Percentiles rank a stretch among this genome's conserved stretches.
phyloP scores from a whole-genome alignment of 768 basidiomycete genomes.

The Leccinum subgranulosum region DNA sequence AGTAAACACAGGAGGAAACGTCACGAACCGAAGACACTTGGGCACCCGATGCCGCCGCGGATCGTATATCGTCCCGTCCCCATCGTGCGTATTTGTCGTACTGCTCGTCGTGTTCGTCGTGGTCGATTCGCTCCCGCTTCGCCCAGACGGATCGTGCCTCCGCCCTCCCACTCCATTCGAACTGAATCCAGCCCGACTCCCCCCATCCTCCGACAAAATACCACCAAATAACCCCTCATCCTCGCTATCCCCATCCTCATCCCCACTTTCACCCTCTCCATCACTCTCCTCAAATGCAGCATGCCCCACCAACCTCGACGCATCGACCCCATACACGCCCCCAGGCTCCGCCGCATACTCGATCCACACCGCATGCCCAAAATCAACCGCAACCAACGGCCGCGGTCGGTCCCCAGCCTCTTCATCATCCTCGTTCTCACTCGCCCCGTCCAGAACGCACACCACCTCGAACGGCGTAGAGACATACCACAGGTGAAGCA shows the following conservation, averaged over 20 bases:
- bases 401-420: constrained; percentile 48
- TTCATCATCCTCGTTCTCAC: constrained; percentile 32
- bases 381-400: constrained; percentile 79
- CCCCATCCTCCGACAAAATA: constrained; percentile 11
- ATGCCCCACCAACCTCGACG: constrained; percentile 29
- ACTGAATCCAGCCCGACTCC: neutral
- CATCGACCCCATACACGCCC: constrained; percentile 27
- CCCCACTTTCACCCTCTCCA: constrained; percentile 20
- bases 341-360: constrained; percentile 46
- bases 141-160: neutral
- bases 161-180: constrained; percentile 3
- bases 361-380: constrained; percentile 85
- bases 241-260: neutral
- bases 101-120: neutral
- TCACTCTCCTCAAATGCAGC: constrained; percentile 26
- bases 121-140: constrained; percentile 1
- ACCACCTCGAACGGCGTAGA: constrained; percentile 70
- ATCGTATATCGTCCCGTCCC: constrained; percentile 21
- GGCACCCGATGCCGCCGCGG: constrained; percentile 28
- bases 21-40: constrained; percentile 66
- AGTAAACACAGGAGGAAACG: constrained; percentile 53
- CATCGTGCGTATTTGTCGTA: constrained; percentile 11
- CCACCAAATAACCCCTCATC: constrained; percentile 11
- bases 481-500: constrained; percentile 72
- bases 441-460: constrained; percentile 49